Conservation (phyloP, 2,329 filamentous ascomycete genomes). For the Thielaviopsis ethacetica region DNA sequence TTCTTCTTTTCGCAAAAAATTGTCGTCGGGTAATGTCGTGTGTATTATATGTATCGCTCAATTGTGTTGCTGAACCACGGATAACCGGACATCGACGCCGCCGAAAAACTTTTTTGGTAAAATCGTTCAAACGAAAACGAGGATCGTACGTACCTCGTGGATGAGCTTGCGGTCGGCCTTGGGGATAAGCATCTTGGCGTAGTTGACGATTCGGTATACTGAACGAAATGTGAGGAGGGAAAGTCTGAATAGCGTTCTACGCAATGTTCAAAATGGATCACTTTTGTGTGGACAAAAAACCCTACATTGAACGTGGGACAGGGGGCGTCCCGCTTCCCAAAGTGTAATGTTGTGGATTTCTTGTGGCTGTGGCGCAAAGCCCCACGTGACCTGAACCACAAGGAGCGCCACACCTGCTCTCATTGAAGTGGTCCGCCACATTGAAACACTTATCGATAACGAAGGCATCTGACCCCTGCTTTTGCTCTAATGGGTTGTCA, state of each 20-base stretch:
- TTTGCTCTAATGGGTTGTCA: too few relatives aligned
- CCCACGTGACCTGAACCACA: constrained; percentile 3
- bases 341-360: constrained; percentile 4
- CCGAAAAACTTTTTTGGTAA: constrained; percentile 1
- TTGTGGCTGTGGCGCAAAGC: constrained; percentile 11
- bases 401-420: background rate
- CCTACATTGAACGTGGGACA: constrained; percentile 19
- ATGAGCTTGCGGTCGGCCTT: constrained; percentile 99
- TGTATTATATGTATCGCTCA: background rate
- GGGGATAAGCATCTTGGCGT: constrained; percentile 84
- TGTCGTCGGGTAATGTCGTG: background rate
- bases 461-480: background rate
- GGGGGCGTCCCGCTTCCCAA: constrained; percentile 7
- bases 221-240: constrained; percentile 12
- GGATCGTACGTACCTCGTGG: constrained; percentile 48
- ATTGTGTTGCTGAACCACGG: background rate
- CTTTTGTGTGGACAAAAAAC: constrained; percentile 31
- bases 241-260: constrained; percentile 12
- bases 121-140: constrained; percentile 3
- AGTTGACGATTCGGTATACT: constrained; percentile 13
- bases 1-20: background rate
- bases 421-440: background rate
- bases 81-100: background rate
- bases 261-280: constrained; percentile 26
- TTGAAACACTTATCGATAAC: background rate